phyloP scores from a whole-genome alignment of 169 alveolate species.

The Cystoisospora suis region DNA sequence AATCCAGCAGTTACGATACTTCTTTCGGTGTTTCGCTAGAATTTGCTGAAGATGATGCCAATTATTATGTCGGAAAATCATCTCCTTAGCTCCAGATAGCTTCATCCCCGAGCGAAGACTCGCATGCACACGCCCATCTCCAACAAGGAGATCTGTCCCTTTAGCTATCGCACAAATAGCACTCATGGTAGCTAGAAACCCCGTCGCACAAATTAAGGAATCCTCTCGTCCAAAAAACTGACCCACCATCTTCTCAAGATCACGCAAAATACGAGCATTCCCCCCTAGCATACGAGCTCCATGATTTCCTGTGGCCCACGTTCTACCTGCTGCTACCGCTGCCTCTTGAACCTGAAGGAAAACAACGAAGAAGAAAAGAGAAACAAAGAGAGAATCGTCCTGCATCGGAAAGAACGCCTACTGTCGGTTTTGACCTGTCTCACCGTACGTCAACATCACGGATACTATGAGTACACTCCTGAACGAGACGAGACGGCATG shows the following conservation, averaged over 20 bases:
- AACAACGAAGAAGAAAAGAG: neutral
- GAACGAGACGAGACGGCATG: too few relatives aligned
- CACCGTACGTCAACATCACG: too few relatives aligned
- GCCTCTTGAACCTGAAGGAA: slow-evolving; percentile 71
- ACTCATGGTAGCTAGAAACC: slow-evolving; percentile 78
- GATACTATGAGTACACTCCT: too few relatives aligned
- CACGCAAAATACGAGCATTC: slow-evolving; percentile 73
- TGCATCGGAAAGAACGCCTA: too few relatives aligned
- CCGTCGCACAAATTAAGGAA: slow-evolving; percentile 76
- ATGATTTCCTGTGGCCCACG: slow-evolving; percentile 81
- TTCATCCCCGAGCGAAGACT: slow-evolving; percentile 77
- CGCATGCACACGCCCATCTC: slow-evolving; percentile 75
- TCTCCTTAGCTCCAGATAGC: slow-evolving; percentile 75
- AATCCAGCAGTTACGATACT: slow-evolving; percentile 77
- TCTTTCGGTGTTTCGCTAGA: slow-evolving; percentile 69
- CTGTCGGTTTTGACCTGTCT: too few relatives aligned
- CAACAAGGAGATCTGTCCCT: slow-evolving; percentile 68
- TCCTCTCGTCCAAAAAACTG: slow-evolving; percentile 78
- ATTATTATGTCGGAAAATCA: slow-evolving; percentile 79
- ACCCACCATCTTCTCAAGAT: slow-evolving; percentile 74
- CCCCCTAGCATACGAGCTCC: slow-evolving; percentile 84
- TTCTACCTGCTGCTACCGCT: slow-evolving; percentile 76
- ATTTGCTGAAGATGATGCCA: slow-evolving; percentile 71
- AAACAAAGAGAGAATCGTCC: too few relatives aligned
- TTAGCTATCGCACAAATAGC: slow-evolving; percentile 75